Percentiles rank a stretch among this genome's conserved stretches.
phyloP scores from a whole-genome alignment of 1,139 yeast species.

The Protomyces gravidus region DNA sequence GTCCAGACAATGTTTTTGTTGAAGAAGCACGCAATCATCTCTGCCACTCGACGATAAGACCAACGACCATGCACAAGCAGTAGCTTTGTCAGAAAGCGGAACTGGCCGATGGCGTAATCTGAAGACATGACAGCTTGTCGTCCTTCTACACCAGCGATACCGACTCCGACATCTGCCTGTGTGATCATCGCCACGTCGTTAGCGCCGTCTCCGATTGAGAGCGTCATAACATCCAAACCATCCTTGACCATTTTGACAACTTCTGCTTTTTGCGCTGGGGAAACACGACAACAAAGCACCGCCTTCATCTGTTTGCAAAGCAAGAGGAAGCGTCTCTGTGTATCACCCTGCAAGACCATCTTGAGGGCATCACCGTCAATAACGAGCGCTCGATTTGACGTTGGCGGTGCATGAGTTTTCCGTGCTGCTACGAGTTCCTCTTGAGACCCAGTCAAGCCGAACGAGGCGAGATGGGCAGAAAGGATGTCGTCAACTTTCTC shows the following conservation, averaged over 20 bases:
- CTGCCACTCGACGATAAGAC: slow-evolving; percentile 87
- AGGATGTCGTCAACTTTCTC: slow-evolving; percentile 55
- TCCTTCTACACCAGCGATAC: slow-evolving; percentile 98
- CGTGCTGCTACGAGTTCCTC: slow-evolving; percentile 60
- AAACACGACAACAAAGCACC: slow-evolving; percentile 90
- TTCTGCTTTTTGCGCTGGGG: slow-evolving; percentile 95
- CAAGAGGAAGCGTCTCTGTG: slow-evolving; percentile 66
- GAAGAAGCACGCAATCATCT: slow-evolving; percentile 91
- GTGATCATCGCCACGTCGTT: slow-evolving; percentile 99
- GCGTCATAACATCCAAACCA: slow-evolving; percentile 75
- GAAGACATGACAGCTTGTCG: slow-evolving; percentile 97
- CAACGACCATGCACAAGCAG: slow-evolving; percentile 91
- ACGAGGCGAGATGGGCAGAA: slow-evolving; percentile 57
- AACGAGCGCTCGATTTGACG: slow-evolving; percentile 71
- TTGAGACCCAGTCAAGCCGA: slow-evolving; percentile 59
- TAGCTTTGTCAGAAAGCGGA: slow-evolving; percentile 72
- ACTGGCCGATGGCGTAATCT: slow-evolving; percentile 94
- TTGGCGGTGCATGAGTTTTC: slow-evolving; percentile 71
- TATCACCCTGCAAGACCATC: slow-evolving; percentile 56
- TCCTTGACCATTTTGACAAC: slow-evolving; percentile 86
- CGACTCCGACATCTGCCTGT: slow-evolving; percentile 96
- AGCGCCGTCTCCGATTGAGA: slow-evolving; percentile 88
- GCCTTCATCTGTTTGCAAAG: slow-evolving; percentile 91
- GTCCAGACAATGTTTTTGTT: slow-evolving; percentile 89
- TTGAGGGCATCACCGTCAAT: slow-evolving; percentile 92